A percentile compares a stretch with the other conserved stretches of the same genome.
Conservation (phyloP, 1,284 basidiomycete species). For the Pisolithus thermaeus region DNA sequence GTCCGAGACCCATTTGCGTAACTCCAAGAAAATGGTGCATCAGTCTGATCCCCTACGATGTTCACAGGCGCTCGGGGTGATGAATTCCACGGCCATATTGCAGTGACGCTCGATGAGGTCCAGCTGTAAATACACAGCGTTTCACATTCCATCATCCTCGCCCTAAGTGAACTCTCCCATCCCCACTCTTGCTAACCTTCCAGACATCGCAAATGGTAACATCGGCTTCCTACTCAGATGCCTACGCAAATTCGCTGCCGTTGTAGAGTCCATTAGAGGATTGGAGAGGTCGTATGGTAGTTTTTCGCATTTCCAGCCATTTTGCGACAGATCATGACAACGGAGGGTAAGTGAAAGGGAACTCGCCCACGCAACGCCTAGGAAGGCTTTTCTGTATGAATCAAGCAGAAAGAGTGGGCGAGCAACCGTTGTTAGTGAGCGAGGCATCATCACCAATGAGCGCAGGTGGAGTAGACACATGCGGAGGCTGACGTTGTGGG, state of each 20-base stretch:
- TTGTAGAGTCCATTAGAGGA: background rate
- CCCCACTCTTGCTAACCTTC: slow-evolving; percentile 19
- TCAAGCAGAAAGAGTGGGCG: slow-evolving; percentile 14
- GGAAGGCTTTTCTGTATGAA: slow-evolving; percentile 15
- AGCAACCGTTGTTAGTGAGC: slow-evolving; percentile 8
- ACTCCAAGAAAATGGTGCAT: no score
- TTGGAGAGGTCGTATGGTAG: slow-evolving; percentile 17
- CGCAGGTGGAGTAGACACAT: slow-evolving; percentile 16
- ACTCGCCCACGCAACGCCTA: slow-evolving; percentile 22
- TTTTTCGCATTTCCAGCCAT: slow-evolving; percentile 14
- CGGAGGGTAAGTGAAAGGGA: slow-evolving; percentile 11
- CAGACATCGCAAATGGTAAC: slow-evolving; percentile 15
- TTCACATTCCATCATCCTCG: no score
- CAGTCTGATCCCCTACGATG: no score
- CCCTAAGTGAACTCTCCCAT: slow-evolving; percentile 7
- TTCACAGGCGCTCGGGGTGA: no score
- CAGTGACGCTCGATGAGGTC: no score
- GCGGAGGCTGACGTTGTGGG: background rate
- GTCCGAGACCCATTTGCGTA: no score
- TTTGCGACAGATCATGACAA: slow-evolving; percentile 12
- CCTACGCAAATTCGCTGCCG: background rate
- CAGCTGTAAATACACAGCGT: no score
- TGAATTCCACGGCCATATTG: no score
- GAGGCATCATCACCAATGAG: slow-evolving; percentile 12
- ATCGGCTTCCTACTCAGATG: no score